Evolutionary conservation across 192 early-diverging fungal genomes (phyloP).

Genomic region (Entrophospora sp.): DNA sequence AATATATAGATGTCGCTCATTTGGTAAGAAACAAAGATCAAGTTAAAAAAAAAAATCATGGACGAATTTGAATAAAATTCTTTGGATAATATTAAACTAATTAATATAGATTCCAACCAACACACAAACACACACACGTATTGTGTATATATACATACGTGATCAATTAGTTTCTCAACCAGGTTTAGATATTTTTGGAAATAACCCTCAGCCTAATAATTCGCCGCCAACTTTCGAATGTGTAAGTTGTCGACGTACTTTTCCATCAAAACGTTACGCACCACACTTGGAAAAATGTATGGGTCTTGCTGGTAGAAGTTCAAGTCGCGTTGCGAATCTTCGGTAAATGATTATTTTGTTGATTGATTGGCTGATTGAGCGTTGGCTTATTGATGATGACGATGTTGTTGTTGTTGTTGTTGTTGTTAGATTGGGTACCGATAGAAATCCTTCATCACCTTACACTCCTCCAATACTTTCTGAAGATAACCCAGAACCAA

Average conservation of each 20-base stretch:
- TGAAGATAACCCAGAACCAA: conserved; percentile 9
- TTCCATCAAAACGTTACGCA: conserved; percentile 79
- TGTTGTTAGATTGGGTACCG: neutral
- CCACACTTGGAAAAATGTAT: conserved; percentile 90
- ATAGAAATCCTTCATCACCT: conserved; percentile 8
- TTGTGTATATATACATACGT: neutral
- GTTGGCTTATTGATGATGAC: neutral
- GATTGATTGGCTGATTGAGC: neutral
- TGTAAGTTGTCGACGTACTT: conserved; percentile 65
- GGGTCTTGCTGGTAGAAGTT: conserved; percentile 62
- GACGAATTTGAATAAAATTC: neutral
- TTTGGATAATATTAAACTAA: too few relatives aligned
- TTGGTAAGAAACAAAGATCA: conserved; percentile 31
- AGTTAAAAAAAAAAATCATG: conserved; percentile 24
- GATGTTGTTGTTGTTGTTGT: neutral
- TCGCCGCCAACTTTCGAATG: conserved; percentile 60
- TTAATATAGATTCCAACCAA: too few relatives aligned
- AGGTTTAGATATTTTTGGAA: conserved; percentile 59
- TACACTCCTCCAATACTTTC: neutral
- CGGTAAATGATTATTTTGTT: conserved; percentile 24
- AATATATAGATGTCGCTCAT: conserved; percentile 43
- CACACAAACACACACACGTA: neutral
- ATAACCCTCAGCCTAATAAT: conserved; percentile 40
- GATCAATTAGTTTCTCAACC: conserved; percentile 32
- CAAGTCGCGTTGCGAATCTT: conserved; percentile 48